Evolutionary conservation across 345 rosid species (phyloP).

Genomic region (Rhodamnia rubescens): DNA sequence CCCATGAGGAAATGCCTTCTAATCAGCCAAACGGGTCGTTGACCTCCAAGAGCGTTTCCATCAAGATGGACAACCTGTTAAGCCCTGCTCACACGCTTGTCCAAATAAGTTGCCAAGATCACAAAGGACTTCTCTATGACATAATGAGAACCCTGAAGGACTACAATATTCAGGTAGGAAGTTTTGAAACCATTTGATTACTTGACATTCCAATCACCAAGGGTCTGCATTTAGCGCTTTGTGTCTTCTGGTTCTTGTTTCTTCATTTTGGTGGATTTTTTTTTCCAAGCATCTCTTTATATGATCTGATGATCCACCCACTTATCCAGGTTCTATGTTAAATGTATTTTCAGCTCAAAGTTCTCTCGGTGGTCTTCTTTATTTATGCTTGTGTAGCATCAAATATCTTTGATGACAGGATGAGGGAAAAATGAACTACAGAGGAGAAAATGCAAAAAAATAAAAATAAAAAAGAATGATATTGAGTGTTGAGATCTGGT

Average conservation of each 20-base stretch:
- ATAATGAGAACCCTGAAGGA: conserved; percentile 94
- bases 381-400: not conserved
- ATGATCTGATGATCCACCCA: not conserved
- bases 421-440: not conserved
- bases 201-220: not conserved
- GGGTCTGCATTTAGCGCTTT: not conserved
- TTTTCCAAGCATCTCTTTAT: not conserved
- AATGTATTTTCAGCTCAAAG: not conserved
- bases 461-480: not conserved
- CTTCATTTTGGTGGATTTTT: not conserved
- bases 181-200: not conserved
- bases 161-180: conserved; percentile 73
- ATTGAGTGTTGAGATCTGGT: not conserved
- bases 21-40: conserved; percentile 25
- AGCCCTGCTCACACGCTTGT: conserved; percentile 86
- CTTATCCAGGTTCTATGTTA: not conserved
- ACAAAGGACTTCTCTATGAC: conserved; percentile 88
- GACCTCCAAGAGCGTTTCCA: conserved; percentile 34
- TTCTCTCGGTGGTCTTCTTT: not conserved
- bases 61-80: conserved; percentile 63
- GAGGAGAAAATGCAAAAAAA: too few species aligned
- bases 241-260: not conserved
- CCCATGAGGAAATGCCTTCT: conserved; percentile 24
- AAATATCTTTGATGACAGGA: not conserved
- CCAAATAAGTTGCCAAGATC: conserved; percentile 78